Evolutionary conservation across 768 basidiomycete genomes (phyloP), one percentile per base, ranked within the genome.

Genomic region (Nidularia sp.): DNA sequence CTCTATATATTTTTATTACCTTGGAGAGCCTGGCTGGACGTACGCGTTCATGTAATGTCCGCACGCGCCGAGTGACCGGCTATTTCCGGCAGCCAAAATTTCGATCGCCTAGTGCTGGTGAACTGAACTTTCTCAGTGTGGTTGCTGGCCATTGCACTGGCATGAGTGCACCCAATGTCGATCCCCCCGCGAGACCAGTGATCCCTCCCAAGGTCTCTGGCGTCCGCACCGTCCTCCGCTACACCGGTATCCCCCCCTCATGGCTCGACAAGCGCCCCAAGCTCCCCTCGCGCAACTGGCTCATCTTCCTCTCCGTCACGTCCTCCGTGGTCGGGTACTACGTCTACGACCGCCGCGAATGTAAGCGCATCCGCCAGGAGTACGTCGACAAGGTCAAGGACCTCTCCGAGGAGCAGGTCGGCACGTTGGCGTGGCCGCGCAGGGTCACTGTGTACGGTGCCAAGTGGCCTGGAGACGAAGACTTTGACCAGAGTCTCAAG

Each of bases 401-500:
- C 55, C 70, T 93, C n/a, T 80, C 88, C 2, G 83, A 90, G 53
- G 78, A 83, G 58, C 80, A 83, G 0, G 67, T 90, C 1, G 79
- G 77, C 51, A 78, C 81, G 6, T 66, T 85, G 58, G 91, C 84
- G 15, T 69, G 77, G 48, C 83, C 89, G 4, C 81, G 94, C 34
- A 90, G 85, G 63, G 85, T 97, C 53, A 86, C 78, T 6, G 93
- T 98, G 15, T 92, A 90, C 60, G 92, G 88, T 34, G 80, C 83
- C 29, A 91, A 90, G 68, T 97, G 94, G 85, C 95, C 95, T 0
- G 94, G 90, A 29, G 97, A 99, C 67, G 92, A 95, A 60, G 94
- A 98, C 64, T 84, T 86, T 56, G 85, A 94, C 65, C 81, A 89
- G 53, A 79, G 85, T 52, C 73, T 91, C 66, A 85, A 78, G 71